Base-by-base conservation (phyloP, 345 rosid species). In the Camelina sativa region DNA sequence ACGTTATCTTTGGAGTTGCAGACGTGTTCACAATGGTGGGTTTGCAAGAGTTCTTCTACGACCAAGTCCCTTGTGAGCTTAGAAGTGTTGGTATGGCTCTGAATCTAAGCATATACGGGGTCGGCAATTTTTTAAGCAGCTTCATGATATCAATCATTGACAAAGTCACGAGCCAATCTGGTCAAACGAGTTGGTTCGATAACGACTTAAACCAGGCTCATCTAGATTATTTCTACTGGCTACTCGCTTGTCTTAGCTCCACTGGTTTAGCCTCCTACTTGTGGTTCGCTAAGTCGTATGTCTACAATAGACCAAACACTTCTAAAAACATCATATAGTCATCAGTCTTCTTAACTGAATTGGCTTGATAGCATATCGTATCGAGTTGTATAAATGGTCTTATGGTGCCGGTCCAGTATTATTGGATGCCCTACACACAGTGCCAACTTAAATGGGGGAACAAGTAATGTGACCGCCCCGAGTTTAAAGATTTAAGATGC, bases 21-120 rank as follows among this genome's bases (percentile, higher is more conserved):
- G 59, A 81, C 7, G 86, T 66, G 20, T 86, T 88, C 63, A 77
- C 89, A n/a, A 52, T 76, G 53, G 82, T 83, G 46, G 92, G 89
- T 60, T 67, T 86, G 34, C 88, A 85, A 52, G 92, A 85, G 63
- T 85, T 85, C 56, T 85, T 87, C 81, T 87, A 86, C 15, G 86
- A 81, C 70, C 89, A 88, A 67, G 83, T 84, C 46, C 85, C 89
- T 9, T 64, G 37, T 28, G 86, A 83, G 69, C 50, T 86, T 43
- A 84, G 80, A 17, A 88, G 88, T 57, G 52, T 88, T 37, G 89
- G 92, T 52, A 80, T 88, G 17, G 79, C 92, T 8, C 72, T 88
- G 7, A 80, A 81, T 47, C 79, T 88, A 16, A 84, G 88, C 54
- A 73, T 86, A 32, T 78, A 81, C 0, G 92, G 92, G 5, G 81